These are phyloP conservation scores for Periconia macrospinosa DNA, from an alignment of 2,329 filamentous ascomycete species.

Conservation along the genomic window DNA sequence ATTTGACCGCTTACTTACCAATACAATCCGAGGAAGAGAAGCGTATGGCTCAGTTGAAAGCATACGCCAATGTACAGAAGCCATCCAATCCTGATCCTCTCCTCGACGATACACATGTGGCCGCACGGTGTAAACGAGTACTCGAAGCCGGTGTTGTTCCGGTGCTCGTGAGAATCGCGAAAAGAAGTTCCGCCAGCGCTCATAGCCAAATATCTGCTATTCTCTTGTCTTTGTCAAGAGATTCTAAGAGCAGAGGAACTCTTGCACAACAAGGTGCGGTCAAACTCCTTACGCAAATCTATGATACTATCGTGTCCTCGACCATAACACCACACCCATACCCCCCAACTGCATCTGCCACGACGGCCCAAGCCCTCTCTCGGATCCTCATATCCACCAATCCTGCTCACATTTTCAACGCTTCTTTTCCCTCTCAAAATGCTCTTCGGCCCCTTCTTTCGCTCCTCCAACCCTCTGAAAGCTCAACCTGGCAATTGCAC, in stretches of 20 bases:
- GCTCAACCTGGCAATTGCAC: conserved; percentile 71
- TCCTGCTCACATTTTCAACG: conserved; percentile 80
- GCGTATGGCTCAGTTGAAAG: conserved; percentile 87
- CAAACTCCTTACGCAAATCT: conserved; percentile 75
- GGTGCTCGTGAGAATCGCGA: conserved; percentile 74
- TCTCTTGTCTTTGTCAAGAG: conserved; percentile 74
- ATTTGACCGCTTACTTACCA: conserved; percentile 81
- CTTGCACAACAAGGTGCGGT: conserved; percentile 94
- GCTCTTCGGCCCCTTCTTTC: conserved; percentile 81
- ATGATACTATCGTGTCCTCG: conserved; percentile 56
- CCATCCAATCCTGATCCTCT: conserved; percentile 63
- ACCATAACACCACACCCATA: conserved; percentile 42
- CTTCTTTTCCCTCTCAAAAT: conserved; percentile 69
- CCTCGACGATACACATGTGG: conserved; percentile 75
- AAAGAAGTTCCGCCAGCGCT: conserved; percentile 70
- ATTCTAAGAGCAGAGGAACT: conserved; percentile 71
- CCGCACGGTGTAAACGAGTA: conserved; percentile 72
- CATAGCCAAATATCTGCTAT: conserved; percentile 75
- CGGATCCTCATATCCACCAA: conserved; percentile 86
- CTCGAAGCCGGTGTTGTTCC: conserved; percentile 79
- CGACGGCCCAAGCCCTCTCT: conserved; percentile 77
- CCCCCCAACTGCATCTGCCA: conserved; percentile 45
- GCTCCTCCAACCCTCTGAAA: conserved; percentile 67
- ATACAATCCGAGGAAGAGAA: conserved; percentile 85
- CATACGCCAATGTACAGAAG: conserved; percentile 86